Conservation (phyloP, 2,329 filamentous ascomycete species). For the Fonsecaea erecta region DNA sequence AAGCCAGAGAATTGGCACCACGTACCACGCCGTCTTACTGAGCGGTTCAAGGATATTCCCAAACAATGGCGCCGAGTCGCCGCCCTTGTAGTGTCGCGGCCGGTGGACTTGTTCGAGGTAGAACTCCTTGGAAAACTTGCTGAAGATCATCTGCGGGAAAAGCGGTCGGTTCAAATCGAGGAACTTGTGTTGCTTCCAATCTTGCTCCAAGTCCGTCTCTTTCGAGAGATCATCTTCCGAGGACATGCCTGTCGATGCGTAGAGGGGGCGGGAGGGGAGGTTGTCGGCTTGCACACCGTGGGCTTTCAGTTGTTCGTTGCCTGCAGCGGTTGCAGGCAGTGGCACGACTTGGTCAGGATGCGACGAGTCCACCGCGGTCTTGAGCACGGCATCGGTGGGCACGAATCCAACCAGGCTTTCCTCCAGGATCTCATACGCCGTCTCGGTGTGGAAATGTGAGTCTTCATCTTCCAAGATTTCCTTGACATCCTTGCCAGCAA, state of each 20-base stretch:
- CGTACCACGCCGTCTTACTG: conserved; percentile 91
- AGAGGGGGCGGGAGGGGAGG: conserved; percentile 42
- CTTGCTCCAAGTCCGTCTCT: conserved; percentile 75
- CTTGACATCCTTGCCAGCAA: conserved; percentile 83
- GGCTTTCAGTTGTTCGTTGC: conserved; percentile 53
- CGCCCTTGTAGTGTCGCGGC: conserved; percentile 92
- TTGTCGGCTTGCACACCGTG: conserved; percentile 53
- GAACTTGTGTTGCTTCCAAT: conserved; percentile 93
- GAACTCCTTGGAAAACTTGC: conserved; percentile 91
- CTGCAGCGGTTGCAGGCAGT: conserved; percentile 55
- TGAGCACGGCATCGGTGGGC: conserved; percentile 61
- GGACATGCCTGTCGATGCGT: conserved; percentile 79
- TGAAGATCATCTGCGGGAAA: conserved; percentile 83
- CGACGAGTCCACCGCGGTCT: conserved; percentile 54
- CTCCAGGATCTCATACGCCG: conserved; percentile 94
- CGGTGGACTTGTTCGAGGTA: conserved; percentile 96
- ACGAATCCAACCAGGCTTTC: conserved; percentile 86
- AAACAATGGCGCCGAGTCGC: conserved; percentile 88
- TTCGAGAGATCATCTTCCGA: conserved; percentile 82
- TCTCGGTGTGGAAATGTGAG: conserved; percentile 85
- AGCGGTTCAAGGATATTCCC: conserved; percentile 99
- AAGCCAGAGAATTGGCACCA: conserved; percentile 82
- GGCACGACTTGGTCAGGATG: conserved; percentile 58
- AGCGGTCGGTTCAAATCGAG: conserved; percentile 85
- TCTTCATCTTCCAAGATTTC: conserved; percentile 79